Evolutionary conservation across 1,284 basidiomycete species (phyloP).

Genomic region (Volvariella volvacea): DNA sequence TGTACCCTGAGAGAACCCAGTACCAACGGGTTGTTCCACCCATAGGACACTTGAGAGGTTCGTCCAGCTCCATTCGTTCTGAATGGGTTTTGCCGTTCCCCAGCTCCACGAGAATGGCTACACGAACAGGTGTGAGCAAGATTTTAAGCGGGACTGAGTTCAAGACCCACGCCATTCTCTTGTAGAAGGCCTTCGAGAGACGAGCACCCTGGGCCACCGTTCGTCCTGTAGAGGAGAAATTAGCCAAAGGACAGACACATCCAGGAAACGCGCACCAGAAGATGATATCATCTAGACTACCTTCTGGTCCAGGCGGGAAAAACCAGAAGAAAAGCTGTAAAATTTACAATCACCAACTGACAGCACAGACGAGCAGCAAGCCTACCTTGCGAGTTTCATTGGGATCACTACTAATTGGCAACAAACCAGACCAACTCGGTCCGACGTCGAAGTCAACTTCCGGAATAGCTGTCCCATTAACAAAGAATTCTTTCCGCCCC

Average conservation of each 20-base stretch:
- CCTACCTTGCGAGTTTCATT: slow-evolving; percentile 62
- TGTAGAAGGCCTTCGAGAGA: slow-evolving; percentile 73
- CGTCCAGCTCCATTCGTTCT: slow-evolving; percentile 75
- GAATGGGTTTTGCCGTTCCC: slow-evolving; percentile 59
- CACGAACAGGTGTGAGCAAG: not conserved
- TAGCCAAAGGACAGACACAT: not conserved
- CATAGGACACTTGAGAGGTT: slow-evolving; percentile 76
- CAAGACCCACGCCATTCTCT: slow-evolving; percentile 67
- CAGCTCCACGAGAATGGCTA: slow-evolving; percentile 63
- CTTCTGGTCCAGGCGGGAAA: slow-evolving; percentile 71
- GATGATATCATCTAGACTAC: slow-evolving; percentile 64
- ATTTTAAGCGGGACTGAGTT: not conserved
- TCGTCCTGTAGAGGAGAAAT: slow-evolving; percentile 29
- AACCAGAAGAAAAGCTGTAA: slow-evolving; percentile 81
- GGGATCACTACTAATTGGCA: slow-evolving; percentile 56
- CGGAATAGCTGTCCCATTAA: slow-evolving; percentile 62
- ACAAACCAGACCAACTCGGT: slow-evolving; percentile 67
- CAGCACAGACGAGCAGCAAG: slow-evolving; percentile 5
- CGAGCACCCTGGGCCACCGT: slow-evolving; percentile 58
- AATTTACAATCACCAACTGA: slow-evolving; percentile 1
- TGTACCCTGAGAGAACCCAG: slow-evolving; percentile 72
- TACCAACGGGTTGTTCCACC: slow-evolving; percentile 82
- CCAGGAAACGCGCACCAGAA: slow-evolving; percentile 44
- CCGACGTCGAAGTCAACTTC: slow-evolving; percentile 69
- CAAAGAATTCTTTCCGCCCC: slow-evolving; percentile 52